phyloP scores from a whole-genome alignment of 257 asterid species.

The Avicennia marina region DNA sequence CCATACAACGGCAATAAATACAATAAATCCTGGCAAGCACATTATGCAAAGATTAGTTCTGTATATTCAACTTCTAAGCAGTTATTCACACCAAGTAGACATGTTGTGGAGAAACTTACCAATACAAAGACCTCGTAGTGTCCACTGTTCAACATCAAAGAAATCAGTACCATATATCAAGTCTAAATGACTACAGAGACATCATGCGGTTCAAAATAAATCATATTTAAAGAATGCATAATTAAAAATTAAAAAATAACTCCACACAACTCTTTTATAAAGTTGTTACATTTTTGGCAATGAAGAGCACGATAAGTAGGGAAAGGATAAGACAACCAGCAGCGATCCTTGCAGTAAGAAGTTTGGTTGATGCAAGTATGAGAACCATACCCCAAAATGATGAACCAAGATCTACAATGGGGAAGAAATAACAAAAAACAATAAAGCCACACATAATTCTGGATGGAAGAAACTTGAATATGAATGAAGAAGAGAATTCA shows the following conservation, averaged over 20 bases:
- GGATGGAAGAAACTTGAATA: neutral
- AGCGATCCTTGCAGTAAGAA: slow-evolving; percentile 75
- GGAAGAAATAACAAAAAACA: slow-evolving; percentile 1
- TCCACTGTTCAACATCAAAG: slow-evolving; percentile 65
- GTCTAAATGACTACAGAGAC: neutral
- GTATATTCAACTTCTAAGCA: slow-evolving; percentile 3
- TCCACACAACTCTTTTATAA: too few relatives aligned
- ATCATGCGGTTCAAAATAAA: slow-evolving; percentile 1
- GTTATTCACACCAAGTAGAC: slow-evolving; percentile 8
- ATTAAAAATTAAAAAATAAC: slow-evolving; percentile 9
- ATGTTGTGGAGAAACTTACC: slow-evolving; percentile 47
- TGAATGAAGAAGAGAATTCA: neutral
- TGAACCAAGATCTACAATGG: slow-evolving; percentile 74
- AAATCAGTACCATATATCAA: neutral
- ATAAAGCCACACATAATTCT: neutral
- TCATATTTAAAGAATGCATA: neutral
- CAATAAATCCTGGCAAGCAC: slow-evolving; percentile 63
- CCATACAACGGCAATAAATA: slow-evolving; percentile 82
- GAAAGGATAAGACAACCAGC: slow-evolving; percentile 86
- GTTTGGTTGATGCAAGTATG: slow-evolving; percentile 83
- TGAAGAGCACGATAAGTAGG: slow-evolving; percentile 74
- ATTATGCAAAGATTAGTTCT: slow-evolving; percentile 15
- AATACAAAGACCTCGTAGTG: slow-evolving; percentile 85
- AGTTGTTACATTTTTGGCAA: slow-evolving; percentile 89
- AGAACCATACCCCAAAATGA: slow-evolving; percentile 97